phyloP scores from a whole-genome alignment of 202 grass and related monocot species.

The Setaria italica region DNA sequence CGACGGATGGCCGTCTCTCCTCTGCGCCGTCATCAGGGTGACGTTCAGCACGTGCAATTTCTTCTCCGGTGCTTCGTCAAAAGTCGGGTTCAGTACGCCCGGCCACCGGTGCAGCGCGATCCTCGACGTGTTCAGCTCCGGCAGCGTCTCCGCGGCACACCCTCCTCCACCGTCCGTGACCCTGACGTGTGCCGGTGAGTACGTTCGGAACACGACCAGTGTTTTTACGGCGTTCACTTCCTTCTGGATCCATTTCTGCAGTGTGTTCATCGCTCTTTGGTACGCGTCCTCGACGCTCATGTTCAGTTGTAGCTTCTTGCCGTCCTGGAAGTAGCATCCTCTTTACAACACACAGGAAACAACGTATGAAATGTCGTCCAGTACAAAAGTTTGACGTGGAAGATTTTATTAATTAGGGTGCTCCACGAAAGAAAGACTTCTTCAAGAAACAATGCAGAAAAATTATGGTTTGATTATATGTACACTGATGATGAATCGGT shows the following conservation, averaged over 20 bases:
- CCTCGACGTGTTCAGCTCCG: constrained; percentile 53
- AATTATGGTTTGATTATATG: neutral
- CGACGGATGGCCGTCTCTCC: constrained; percentile 83
- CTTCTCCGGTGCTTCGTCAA: neutral
- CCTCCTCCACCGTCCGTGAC: constrained; percentile 45
- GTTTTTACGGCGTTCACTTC: constrained; percentile 59
- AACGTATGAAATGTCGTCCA: neutral
- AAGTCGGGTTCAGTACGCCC: constrained; percentile 56
- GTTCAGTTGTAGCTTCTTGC: constrained; percentile 62
- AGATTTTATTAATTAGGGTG: neutral
- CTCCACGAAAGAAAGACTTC: no score
- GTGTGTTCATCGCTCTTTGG: constrained; percentile 52
- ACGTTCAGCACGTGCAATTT: constrained; percentile 62
- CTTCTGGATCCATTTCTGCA: constrained; percentile 62
- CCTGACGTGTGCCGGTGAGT: constrained; percentile 73
- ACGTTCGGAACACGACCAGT: constrained; percentile 71
- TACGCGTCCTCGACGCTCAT: constrained; percentile 76
- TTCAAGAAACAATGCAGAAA: neutral
- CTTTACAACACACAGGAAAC: constrained; percentile 35
- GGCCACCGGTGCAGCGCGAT: constrained; percentile 62
- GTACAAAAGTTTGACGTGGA: neutral
- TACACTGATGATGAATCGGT: no score
- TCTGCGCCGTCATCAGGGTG: constrained; percentile 72
- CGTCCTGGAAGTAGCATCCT: constrained; percentile 82
- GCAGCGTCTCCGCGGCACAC: constrained; percentile 62